These are phyloP conservation scores for Beauveria rudraprayagi DNA, from an alignment of 2,329 filamentous ascomycete species.

Conservation along the genomic window DNA sequence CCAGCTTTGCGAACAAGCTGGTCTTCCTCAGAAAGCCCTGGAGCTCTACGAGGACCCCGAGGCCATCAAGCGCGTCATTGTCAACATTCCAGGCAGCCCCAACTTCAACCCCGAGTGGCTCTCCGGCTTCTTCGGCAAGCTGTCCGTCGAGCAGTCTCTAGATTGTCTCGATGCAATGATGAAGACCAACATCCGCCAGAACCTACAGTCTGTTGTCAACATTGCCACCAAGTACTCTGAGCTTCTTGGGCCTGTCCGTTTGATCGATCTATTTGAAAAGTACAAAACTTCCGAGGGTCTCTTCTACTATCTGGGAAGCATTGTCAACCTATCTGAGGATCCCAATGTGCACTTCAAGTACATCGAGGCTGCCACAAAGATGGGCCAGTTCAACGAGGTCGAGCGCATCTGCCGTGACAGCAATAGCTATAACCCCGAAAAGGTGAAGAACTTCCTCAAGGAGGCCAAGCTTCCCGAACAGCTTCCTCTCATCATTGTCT, in stretches of 20 bases:
- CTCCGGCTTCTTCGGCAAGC: conserved; percentile 82
- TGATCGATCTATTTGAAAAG: conserved; percentile 94
- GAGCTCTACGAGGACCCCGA: conserved; percentile 92
- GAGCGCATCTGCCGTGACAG: conserved; percentile 96
- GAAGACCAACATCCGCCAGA: conserved; percentile 92
- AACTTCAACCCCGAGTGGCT: conserved; percentile 87
- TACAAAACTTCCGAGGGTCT: conserved; percentile 95
- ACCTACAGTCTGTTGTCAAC: conserved; percentile 88
- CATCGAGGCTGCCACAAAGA: conserved; percentile 90
- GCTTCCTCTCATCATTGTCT: conserved; percentile 93
- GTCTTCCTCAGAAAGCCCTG: conserved; percentile 75
- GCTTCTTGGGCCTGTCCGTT: conserved; percentile 73
- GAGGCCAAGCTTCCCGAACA: conserved; percentile 89
- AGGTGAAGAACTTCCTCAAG: conserved; percentile 99
- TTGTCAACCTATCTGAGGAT: conserved; percentile 94
- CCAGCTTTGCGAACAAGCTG: conserved; percentile 85
- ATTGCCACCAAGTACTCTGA: conserved; percentile 98
- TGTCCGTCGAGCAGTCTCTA: conserved; percentile 90
- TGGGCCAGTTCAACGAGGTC: conserved; percentile 90
- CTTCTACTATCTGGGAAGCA: conserved; percentile 96
- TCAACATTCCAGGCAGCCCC: conserved; percentile 73
- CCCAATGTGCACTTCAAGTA: conserved; percentile 98
- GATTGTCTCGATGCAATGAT: conserved; percentile 96
- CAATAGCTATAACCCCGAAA: conserved; percentile 82
- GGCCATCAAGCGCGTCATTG: conserved; percentile 80